Base-by-base conservation (phyloP, 345 rosid genomes). In the Lumnitzera littorea region DNA sequence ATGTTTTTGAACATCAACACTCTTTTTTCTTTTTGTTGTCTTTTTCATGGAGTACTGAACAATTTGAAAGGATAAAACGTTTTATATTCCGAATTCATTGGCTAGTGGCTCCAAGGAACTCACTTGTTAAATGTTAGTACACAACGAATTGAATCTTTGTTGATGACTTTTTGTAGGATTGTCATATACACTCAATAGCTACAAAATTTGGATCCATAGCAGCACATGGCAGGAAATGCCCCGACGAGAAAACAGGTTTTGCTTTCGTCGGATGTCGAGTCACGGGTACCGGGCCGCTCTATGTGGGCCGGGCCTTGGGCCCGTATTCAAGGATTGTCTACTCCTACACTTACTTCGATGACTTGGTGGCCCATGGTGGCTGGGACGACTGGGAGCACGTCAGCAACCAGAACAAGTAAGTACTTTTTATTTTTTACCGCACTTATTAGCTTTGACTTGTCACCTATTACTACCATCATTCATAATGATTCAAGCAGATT, bases 371-470 rank as follows among this genome's bases (percentile, higher is more conserved):
- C 17, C 96, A 74, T 14, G 98, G 96, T 57, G 98, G 96, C 61
- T 92, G 98, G 98, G 98, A 92, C 46, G 96, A 89, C 53, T 92
- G 96, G 98, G 96, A 92, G 77, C 98, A 87, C 59, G 62, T 56
- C 68, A 77, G 91, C 74, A 89, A 92, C 75, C 85, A 92, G 69
- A 92, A 81, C 79, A 89, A 89, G 98, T 91, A 84, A 58, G 43
- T 47, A 54, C 2, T 25, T 36, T 31, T 17, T 16, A 15, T 13
- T n/a, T 17, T 24, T 16, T 47, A 1, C 8, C 8, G 43, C 25
- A 6, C 17, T 47, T 25, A 16, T 15, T 51, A 47, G 46, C 25
- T 51, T 15, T 25, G 31, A 24, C 41, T 49, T 50, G 50, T 24
- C 20, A 24, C 13, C 49, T 1, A 2, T 0, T 2, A 11, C 2